Evolutionary conservation across 805 yeast genomes (phyloP).

Genomic region (Sungouiozyma intestinalis): DNA sequence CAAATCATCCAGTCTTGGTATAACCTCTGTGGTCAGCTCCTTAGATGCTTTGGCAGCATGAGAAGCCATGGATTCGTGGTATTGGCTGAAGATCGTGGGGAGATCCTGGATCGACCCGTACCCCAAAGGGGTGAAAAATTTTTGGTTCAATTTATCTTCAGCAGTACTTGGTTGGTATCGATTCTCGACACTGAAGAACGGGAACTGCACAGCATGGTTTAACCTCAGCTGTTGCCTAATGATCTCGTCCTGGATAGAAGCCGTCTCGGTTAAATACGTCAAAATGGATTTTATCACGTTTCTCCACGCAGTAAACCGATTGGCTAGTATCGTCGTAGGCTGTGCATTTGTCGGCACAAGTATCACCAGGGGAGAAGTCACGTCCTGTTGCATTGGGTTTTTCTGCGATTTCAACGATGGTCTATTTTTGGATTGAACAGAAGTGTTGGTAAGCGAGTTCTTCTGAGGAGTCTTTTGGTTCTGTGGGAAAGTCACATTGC

Average conservation of each 20-base stretch:
- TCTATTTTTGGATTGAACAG: conserved; percentile 8
- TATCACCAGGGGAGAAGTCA: conserved; percentile 37
- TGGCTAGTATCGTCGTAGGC: conserved; percentile 80
- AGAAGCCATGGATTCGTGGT: conserved; percentile 49
- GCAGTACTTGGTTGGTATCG: conserved; percentile 18
- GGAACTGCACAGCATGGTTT: conserved; percentile 58
- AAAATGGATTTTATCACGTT: conserved; percentile 62
- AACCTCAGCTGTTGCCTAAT: conserved; percentile 72
- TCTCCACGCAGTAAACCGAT: conserved; percentile 80
- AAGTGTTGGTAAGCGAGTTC: conserved; percentile 9
- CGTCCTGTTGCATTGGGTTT: conserved; percentile 25
- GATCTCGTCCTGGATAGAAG: conserved; percentile 78
- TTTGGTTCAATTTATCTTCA: conserved; percentile 16
- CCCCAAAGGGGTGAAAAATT: conserved; percentile 65
- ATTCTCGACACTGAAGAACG: conserved; percentile 23
- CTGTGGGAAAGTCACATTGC: not conserved
- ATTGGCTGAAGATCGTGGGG: conserved; percentile 56
- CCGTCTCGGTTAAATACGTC: conserved; percentile 65
- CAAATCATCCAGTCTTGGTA: conserved; percentile 57
- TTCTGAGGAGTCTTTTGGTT: conserved; percentile 1
- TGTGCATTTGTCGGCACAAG: conserved; percentile 48
- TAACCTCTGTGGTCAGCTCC: conserved; percentile 48
- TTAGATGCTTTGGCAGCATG: conserved; percentile 47
- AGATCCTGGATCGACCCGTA: conserved; percentile 73
- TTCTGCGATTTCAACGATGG: conserved; percentile 8